Percentiles rank a stretch among this genome's conserved stretches.
Conservation (phyloP, 2,329 filamentous ascomycete species). For the Tolypocladium sp. region DNA sequence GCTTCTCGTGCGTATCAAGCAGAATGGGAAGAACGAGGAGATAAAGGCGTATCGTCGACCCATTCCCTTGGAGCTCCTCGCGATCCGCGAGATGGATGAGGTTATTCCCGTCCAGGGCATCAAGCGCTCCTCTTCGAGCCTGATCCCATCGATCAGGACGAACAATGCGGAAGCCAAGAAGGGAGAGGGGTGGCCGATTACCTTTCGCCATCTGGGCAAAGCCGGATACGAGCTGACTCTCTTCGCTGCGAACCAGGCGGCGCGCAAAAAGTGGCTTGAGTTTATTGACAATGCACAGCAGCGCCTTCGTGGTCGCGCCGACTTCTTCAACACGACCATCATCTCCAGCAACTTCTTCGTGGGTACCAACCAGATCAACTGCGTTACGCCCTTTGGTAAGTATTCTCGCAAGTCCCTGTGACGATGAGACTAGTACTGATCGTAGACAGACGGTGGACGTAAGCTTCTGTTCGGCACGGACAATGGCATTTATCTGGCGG, state of each 20-base stretch:
- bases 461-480: conserved; percentile 95
- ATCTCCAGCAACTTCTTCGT: conserved; percentile 53
- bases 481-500: conserved; percentile 83
- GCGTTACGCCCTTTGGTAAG: conserved; percentile 82
- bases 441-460: conserved; percentile 68
- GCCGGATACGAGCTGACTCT: conserved; percentile 89
- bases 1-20: conserved; percentile 82
- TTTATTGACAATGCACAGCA: conserved; percentile 87
- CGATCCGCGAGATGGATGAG: conserved; percentile 96
- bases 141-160: conserved; percentile 51
- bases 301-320: conserved; percentile 74
- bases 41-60: conserved; percentile 89
- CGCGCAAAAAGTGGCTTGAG: conserved; percentile 94
- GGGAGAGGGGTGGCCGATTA: conserved; percentile 81
- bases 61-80: conserved; percentile 85
- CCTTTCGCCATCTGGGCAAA: conserved; percentile 91
- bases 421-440: conserved; percentile 7
- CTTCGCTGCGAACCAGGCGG: conserved; percentile 76
- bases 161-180: conserved; percentile 46
- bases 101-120: conserved; percentile 74
- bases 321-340: conserved; percentile 73
- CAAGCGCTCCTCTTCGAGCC: conserved; percentile 80
- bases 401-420: conserved; percentile 5
- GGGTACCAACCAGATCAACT: conserved; percentile 76
- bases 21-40: conserved; percentile 86